phyloP scores from a whole-genome alignment of 2,329 filamentous ascomycete species.

The Fusarium sp. region DNA sequence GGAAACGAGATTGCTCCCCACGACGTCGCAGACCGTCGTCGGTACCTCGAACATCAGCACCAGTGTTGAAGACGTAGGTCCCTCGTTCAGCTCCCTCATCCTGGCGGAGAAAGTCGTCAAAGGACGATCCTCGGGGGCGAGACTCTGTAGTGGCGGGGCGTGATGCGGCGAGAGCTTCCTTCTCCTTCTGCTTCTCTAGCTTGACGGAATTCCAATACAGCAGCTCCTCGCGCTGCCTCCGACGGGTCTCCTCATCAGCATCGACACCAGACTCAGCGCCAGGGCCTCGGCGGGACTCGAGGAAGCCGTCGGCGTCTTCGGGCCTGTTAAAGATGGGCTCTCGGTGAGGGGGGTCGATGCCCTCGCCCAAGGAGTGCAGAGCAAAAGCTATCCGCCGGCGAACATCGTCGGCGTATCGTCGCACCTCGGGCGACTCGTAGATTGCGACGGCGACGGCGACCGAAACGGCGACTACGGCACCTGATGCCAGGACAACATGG shows the following conservation, averaged over 20 bases:
- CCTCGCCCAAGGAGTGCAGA: slow-evolving; percentile 69
- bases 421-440: slow-evolving; percentile 73
- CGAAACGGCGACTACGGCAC: slow-evolving; percentile 68
- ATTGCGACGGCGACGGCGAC: slow-evolving; percentile 70
- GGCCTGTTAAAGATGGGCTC: slow-evolving; percentile 73
- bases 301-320: slow-evolving; percentile 74
- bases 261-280: slow-evolving; percentile 64
- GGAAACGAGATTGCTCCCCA: slow-evolving; percentile 58
- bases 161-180: slow-evolving; percentile 33
- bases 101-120: slow-evolving; percentile 69
- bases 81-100: slow-evolving; percentile 65
- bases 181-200: slow-evolving; percentile 59
- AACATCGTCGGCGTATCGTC: slow-evolving; percentile 70
- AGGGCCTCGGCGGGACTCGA: slow-evolving; percentile 61
- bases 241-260: slow-evolving; percentile 71
- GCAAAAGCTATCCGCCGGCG: slow-evolving; percentile 71
- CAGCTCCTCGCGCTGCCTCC: slow-evolving; percentile 72
- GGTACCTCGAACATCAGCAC: slow-evolving; percentile 57
- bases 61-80: slow-evolving; percentile 69
- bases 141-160: not conserved
- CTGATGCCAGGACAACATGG: slow-evolving; percentile 65
- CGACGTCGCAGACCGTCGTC: slow-evolving; percentile 63
- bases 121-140: slow-evolving; percentile 55
- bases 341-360: slow-evolving; percentile 60
- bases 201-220: slow-evolving; percentile 73